phyloP scores from a whole-genome alignment of 2,329 filamentous ascomycete genomes.

The Seiridium cupressi region DNA sequence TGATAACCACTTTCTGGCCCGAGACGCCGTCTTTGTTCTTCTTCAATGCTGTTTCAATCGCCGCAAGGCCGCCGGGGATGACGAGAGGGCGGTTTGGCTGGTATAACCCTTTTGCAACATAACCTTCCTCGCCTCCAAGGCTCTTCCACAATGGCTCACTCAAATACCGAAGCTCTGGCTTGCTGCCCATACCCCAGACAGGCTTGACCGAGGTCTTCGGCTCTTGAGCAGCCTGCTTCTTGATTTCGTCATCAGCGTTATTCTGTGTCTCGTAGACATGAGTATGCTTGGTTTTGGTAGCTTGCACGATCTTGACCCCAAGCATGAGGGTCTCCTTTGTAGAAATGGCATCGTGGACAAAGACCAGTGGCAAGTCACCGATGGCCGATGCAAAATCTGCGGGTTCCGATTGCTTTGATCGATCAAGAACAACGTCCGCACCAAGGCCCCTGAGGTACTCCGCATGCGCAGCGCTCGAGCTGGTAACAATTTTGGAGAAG shows the following conservation, averaged over 20 bases:
- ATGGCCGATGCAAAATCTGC: conserved; percentile 23
- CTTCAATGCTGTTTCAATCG: conserved; percentile 20
- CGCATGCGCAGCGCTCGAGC: conserved; percentile 24
- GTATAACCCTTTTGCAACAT: conserved; percentile 26
- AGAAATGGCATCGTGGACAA: conserved; percentile 30
- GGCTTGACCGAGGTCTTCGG: neutral
- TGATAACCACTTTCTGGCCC: conserved; percentile 23
- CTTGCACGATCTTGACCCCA: conserved; percentile 25
- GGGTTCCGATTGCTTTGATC: conserved; percentile 7
- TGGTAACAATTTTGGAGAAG: conserved; percentile 30
- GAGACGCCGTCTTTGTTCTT: conserved; percentile 25
- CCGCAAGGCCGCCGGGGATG: conserved; percentile 25
- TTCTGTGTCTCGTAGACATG: conserved; percentile 16
- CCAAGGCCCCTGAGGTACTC: conserved; percentile 17
- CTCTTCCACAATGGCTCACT: conserved; percentile 25
- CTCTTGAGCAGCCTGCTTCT: conserved; percentile 11
- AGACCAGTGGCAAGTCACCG: conserved; percentile 22
- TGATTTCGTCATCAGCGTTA: conserved; percentile 11
- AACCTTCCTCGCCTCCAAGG: conserved; percentile 27
- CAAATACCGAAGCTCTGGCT: conserved; percentile 22
- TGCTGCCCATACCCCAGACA: conserved; percentile 20
- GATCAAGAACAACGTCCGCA: conserved; percentile 26
- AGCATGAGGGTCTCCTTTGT: conserved; percentile 24
- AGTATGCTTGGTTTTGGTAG: conserved; percentile 13
- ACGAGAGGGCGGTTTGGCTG: conserved; percentile 25